phyloP scores from a whole-genome alignment of 305 asterid species.

The Galium porrigens region DNA sequence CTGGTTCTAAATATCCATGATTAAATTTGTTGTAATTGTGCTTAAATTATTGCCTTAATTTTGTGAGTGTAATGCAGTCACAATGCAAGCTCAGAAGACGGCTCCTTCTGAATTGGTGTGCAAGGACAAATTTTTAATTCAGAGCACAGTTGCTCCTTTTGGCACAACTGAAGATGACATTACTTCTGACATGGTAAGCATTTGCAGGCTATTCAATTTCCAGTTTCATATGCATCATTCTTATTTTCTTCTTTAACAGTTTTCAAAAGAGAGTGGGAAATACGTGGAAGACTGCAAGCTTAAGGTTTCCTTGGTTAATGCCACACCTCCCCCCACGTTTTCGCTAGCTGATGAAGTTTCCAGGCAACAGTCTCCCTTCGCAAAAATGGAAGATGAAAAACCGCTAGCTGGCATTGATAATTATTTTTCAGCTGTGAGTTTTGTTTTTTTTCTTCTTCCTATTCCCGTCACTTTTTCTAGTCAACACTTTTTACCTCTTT shows the following conservation, averaged over 20 bases:
- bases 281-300: conserved; percentile 73
- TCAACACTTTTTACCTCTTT: neutral
- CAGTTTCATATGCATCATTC: conserved; percentile 7
- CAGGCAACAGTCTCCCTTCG: conserved; percentile 34
- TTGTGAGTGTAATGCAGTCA: conserved; percentile 35
- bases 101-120: conserved; percentile 52
- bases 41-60: neutral
- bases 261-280: conserved; percentile 39
- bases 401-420: conserved; percentile 36
- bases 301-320: conserved; percentile 48
- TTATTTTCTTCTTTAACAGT: conserved; percentile 31
- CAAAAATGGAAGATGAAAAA: conserved; percentile 26
- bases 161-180: conserved; percentile 64
- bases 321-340: conserved; percentile 36
- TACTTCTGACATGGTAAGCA: conserved; percentile 51
- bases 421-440: conserved; percentile 35
- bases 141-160: conserved; percentile 56
- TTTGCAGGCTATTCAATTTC: conserved; percentile 18
- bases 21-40: neutral
- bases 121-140: conserved; percentile 79
- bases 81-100: conserved; percentile 73
- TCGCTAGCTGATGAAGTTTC: conserved; percentile 42
- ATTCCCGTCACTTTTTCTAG: neutral
- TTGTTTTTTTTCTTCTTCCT: neutral
- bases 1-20: neutral